Evolutionary conservation across 2,329 filamentous ascomycete genomes (phyloP), one percentile per base, ranked within the genome.

Genomic region (Cercospora sesami): DNA sequence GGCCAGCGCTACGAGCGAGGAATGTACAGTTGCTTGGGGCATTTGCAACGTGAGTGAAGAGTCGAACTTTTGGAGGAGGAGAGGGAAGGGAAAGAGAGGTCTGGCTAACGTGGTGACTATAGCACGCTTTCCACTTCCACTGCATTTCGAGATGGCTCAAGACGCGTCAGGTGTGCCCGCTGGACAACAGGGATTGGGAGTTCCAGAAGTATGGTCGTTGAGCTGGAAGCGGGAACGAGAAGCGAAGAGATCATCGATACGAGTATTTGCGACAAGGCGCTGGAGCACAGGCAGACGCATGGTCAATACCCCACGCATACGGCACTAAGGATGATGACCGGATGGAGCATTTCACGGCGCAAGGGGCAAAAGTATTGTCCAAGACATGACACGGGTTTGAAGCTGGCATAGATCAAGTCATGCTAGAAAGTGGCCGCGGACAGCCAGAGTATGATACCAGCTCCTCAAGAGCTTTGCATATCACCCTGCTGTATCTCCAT

Each of bases 41-140:
- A 97, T 98, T 71, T 99, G 95, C 86, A 99, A 99, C 79, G 95
- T 97, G 83, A 82, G 92, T 85, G 58, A n/a, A 33, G n/a, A 30
- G 5, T 26, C 39, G 16, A n/a, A 60, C 7, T 3, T 5, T 12
- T 6, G 18, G 10, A 26, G 10, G n/a, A 60, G 23, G 65, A 18
- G 8, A 7, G 3, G 30, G 5, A 39, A 7, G 55, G 23, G 3
- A 55, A 48, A 14, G 8, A 23, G 33, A 26, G 30, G 10, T 14
- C 26, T 12, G 14, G 21, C 28, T 66, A n/a, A 65, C 57, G 26
- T 26, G 55, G 28, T 14, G 61, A 36, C 31, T 30, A 67, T 77
- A 99, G 95, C 95, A 99, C 79, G 95, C 95, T 31, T 99, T 99
- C 86, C 95, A 99, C 82, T 99, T 99, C 83, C 95, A 99, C 84